Conservation (phyloP, 352 stramenopile species). For the Phytophthora pluvialis region DNA sequence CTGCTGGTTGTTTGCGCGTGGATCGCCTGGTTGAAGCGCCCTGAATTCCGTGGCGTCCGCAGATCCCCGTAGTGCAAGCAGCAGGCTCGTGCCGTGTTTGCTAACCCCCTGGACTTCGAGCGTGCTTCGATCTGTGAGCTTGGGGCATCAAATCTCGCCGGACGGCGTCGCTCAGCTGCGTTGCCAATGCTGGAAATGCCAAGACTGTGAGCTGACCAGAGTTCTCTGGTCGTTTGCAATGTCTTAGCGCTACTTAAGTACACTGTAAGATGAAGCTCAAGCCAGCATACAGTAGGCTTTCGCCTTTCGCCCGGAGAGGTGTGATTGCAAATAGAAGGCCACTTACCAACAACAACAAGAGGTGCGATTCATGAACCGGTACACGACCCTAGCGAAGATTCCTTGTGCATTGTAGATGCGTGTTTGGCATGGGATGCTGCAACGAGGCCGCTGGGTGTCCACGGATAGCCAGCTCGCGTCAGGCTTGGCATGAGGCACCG, state of each 20-base stretch:
- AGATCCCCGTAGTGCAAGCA: conserved; percentile 14
- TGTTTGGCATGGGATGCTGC: neutral
- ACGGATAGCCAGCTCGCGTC: too few relatives aligned
- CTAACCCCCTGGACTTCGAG: conserved; percentile 3
- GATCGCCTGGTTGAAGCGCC: conserved; percentile 21
- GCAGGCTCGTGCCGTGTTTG: conserved; percentile 1
- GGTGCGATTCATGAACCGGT: too few relatives aligned
- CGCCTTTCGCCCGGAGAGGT: too few relatives aligned
- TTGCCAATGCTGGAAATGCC: neutral
- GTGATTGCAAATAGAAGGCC: too few relatives aligned
- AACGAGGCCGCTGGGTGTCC: neutral
- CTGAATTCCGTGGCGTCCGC: conserved; percentile 9
- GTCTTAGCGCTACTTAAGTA: too few relatives aligned
- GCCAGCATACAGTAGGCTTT: too few relatives aligned
- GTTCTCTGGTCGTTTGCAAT: too few relatives aligned
- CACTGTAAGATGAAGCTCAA: too few relatives aligned
- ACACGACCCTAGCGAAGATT: too few relatives aligned
- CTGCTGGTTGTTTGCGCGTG: conserved; percentile 9
- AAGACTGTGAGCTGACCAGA: neutral
- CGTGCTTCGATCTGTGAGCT: neutral
- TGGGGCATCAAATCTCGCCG: conserved; percentile 11
- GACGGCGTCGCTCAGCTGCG: neutral
- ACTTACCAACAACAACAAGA: too few relatives aligned
- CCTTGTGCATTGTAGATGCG: neutral
- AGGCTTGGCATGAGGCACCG: neutral